Evolutionary conservation across 2,329 filamentous ascomycete genomes (phyloP).

Genomic region (Purpureocillium takamizusanense): DNA sequence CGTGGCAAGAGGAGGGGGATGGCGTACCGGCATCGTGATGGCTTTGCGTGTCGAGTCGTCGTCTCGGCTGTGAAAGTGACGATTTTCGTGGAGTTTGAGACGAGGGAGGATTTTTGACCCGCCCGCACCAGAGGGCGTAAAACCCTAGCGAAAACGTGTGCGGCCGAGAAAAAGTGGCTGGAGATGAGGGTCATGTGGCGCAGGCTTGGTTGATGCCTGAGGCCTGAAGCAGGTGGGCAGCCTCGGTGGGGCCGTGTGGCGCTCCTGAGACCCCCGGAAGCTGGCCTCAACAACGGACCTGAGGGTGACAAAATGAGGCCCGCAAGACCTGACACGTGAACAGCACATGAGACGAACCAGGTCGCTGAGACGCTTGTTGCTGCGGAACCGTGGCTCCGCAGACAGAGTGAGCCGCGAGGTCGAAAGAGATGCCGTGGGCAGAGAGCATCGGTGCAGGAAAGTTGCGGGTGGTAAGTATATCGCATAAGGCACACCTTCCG

Average conservation of each 20-base stretch:
- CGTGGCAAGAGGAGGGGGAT: conserved; percentile 8
- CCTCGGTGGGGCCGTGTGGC: too few relatives aligned
- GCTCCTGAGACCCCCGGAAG: too few relatives aligned
- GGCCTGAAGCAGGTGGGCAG: too few relatives aligned
- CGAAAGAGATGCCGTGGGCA: too few relatives aligned
- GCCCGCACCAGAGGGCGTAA: conserved; percentile 24
- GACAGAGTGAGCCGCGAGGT: too few relatives aligned
- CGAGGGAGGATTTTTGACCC: conserved; percentile 23
- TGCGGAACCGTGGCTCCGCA: too few relatives aligned
- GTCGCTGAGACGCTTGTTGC: too few relatives aligned
- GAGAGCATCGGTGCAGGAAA: too few relatives aligned
- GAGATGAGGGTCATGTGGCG: neutral
- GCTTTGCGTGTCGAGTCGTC: conserved; percentile 27
- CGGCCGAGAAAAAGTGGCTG: conserved; percentile 3
- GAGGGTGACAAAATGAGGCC: conserved; percentile 4
- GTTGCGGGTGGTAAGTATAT: too few relatives aligned
- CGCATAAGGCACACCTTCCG: too few relatives aligned
- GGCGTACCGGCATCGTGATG: conserved; percentile 33
- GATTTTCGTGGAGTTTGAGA: conserved; percentile 20
- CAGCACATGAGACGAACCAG: neutral
- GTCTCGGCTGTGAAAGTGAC: conserved; percentile 25
- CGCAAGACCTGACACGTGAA: neutral
- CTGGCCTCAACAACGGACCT: too few relatives aligned
- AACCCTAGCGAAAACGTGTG: conserved; percentile 23
- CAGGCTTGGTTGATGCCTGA: neutral